phyloP scores from a whole-genome alignment of 225 moss, liverwort and hornwort genomes.

The Pleurozium schreberi region DNA sequence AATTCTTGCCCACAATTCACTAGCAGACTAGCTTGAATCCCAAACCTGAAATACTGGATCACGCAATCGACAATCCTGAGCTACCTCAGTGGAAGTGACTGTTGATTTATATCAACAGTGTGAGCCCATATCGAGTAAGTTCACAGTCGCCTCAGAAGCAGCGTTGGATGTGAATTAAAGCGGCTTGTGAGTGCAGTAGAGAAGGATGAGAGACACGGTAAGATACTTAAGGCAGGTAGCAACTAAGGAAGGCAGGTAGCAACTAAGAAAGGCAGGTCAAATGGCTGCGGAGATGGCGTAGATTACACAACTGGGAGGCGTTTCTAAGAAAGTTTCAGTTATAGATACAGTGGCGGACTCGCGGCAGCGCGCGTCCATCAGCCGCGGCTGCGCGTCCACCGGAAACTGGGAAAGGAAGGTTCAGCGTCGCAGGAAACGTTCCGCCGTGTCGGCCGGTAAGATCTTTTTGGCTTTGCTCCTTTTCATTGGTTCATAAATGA shows the following conservation, averaged over 20 bases:
- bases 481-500: background rate
- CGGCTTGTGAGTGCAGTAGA: background rate
- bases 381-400: background rate
- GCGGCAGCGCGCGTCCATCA: background rate
- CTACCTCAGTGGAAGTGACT: background rate
- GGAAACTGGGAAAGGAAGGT: background rate
- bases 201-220: no score
- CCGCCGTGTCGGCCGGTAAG: background rate
- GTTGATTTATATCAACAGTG: background rate
- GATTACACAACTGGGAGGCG: background rate
- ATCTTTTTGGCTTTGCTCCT: background rate
- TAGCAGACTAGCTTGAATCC: background rate
- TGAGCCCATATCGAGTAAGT: background rate
- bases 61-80: background rate
- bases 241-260: background rate
- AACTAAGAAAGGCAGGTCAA: background rate
- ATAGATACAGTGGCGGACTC: background rate
- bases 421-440: background rate
- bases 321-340: background rate
- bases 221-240: background rate
- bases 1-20: background rate
- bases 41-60: background rate
- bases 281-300: background rate
- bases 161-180: background rate
- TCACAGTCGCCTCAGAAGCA: background rate